phyloP scores from a whole-genome alignment of 352 stramenopile genomes.

The Phytophthora gonapodyides region DNA sequence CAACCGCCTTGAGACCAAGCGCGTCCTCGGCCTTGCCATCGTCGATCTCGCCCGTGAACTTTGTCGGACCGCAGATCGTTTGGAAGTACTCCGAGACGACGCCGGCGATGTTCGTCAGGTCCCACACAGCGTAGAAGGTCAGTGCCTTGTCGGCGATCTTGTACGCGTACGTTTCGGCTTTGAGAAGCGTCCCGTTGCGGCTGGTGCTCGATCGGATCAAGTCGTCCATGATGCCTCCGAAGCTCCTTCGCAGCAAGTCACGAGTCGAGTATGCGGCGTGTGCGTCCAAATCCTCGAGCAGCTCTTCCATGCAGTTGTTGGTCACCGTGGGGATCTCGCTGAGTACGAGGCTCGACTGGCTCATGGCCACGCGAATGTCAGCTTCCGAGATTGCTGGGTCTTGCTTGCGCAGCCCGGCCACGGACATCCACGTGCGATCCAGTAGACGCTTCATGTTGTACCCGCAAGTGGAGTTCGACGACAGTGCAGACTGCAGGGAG shows the following conservation, averaged over 20 bases:
- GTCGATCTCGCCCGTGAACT: constrained; percentile 45
- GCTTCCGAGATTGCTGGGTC: constrained; percentile 23
- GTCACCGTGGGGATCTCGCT: constrained; percentile 46
- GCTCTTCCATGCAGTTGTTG: constrained; percentile 41
- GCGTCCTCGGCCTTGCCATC: constrained; percentile 41
- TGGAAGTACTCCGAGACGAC: constrained; percentile 50
- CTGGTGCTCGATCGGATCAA: constrained; percentile 36
- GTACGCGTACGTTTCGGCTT: constrained; percentile 34
- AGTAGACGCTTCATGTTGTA: constrained; percentile 28
- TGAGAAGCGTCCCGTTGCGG: constrained; percentile 31
- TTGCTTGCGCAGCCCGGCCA: constrained; percentile 17
- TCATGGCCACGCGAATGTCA: constrained; percentile 26
- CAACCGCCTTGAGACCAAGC: constrained; percentile 37
- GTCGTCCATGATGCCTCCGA: constrained; percentile 49
- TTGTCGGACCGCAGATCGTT: constrained; percentile 49
- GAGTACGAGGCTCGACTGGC: constrained; percentile 41
- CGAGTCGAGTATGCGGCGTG: constrained; percentile 27
- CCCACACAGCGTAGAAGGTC: constrained; percentile 40
- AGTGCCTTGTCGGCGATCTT: constrained; percentile 47
- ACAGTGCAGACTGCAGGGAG: constrained; percentile 19
- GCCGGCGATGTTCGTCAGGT: constrained; percentile 35
- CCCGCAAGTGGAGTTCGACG: constrained; percentile 27
- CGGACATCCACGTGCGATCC: constrained; percentile 28
- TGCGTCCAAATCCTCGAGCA: constrained; percentile 15
- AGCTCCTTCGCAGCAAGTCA: constrained; percentile 47